Conservation (phyloP, 306 rosid genomes). For the Hippophae gyantsensis region DNA sequence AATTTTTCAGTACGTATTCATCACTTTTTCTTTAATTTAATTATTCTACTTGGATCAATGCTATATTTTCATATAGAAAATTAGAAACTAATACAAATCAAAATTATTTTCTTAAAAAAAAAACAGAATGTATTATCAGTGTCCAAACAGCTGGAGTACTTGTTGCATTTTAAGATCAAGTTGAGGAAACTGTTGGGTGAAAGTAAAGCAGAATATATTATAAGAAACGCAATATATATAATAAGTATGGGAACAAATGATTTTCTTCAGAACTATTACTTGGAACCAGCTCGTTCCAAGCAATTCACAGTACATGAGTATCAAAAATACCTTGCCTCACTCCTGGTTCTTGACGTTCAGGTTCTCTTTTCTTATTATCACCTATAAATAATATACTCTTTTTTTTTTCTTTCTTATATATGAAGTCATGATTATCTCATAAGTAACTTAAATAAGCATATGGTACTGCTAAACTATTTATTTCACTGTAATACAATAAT, state of each 20-base stretch:
- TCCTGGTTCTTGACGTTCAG: constrained; percentile 35
- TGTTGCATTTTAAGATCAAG: constrained; percentile 50
- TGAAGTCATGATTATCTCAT: too few species aligned
- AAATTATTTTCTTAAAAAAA: not conserved
- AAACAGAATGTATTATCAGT: constrained; percentile 53
- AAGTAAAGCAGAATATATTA: constrained; percentile 30
- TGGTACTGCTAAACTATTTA: too few species aligned
- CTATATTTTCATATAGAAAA: too few species aligned
- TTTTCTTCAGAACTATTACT: constrained; percentile 59
- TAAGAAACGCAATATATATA: constrained; percentile 35
- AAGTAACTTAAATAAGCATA: too few species aligned
- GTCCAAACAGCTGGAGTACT: constrained; percentile 46
- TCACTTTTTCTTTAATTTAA: too few species aligned
- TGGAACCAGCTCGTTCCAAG: constrained; percentile 48
- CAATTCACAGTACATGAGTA: constrained; percentile 40
- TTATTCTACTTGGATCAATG: not conserved
- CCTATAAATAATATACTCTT: not conserved
- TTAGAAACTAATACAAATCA: too few species aligned
- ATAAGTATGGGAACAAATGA: constrained; percentile 74
- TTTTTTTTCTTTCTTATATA: not conserved
- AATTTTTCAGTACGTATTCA: constrained; percentile 38
- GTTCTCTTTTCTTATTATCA: constrained; percentile 14
- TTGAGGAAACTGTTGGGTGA: constrained; percentile 37
- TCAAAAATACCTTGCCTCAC: constrained; percentile 46
- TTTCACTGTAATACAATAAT: too few species aligned